Conservation (phyloP, 257 asterid genomes). For the Jasminum sambac region DNA sequence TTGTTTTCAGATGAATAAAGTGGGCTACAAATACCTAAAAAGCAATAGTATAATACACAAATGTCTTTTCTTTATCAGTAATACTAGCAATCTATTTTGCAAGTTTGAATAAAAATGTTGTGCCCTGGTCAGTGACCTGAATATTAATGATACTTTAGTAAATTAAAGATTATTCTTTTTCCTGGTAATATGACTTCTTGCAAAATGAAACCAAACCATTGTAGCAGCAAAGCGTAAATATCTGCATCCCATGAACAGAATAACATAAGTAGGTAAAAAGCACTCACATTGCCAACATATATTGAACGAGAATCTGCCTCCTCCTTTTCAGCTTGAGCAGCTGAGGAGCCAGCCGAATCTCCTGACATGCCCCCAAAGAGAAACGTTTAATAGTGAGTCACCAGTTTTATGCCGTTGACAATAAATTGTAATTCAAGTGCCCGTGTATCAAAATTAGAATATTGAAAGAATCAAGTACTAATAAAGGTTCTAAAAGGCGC, state of each 20-base stretch:
- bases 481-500: no score
- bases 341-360: neutral
- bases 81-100: neutral
- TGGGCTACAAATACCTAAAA: neutral
- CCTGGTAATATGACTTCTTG: conserved; percentile 1
- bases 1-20: neutral
- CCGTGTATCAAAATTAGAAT: neutral
- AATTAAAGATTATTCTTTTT: neutral
- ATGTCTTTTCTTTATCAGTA: neutral
- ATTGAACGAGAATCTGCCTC: conserved; percentile 7
- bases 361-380: neutral
- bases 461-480: neutral
- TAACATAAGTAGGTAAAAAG: neutral
- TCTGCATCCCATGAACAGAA: neutral
- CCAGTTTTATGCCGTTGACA: neutral
- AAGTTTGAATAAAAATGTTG: neutral
- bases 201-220: neutral
- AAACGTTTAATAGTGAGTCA: neutral
- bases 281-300: conserved; percentile 5
- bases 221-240: neutral
- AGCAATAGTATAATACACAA: neutral
- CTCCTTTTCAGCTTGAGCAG: conserved; percentile 4
- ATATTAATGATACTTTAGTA: neutral
- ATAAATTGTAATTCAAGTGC: neutral
- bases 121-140: neutral